phyloP scores from a whole-genome alignment of 768 basidiomycete genomes.

The Phallus indusiatus region DNA sequence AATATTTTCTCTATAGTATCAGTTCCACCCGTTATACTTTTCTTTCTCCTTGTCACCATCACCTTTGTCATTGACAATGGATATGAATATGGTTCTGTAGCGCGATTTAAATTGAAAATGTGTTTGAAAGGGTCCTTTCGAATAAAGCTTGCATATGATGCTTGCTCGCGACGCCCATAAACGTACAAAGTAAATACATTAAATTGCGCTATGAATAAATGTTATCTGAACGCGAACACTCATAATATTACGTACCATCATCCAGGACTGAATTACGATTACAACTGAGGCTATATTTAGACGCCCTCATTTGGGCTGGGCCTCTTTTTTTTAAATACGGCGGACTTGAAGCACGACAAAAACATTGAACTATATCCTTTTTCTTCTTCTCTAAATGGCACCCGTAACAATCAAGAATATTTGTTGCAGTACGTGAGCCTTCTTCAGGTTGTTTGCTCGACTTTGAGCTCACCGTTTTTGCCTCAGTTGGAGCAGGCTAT shows the following conservation, averaged over 20 bases:
- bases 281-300: too few relatives aligned
- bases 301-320: not conserved
- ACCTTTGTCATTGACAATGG: not conserved
- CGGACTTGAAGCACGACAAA: not conserved
- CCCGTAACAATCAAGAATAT: conserved; percentile 65
- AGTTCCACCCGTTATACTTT: not conserved
- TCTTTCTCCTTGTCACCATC: not conserved
- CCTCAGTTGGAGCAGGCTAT: conserved; percentile 78
- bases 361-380: not conserved
- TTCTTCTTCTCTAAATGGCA: conserved; percentile 14
- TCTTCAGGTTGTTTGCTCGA: conserved; percentile 5
- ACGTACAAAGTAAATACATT: not conserved
- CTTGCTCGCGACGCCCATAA: not conserved
- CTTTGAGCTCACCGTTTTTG: conserved; percentile 10
- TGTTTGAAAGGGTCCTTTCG: not conserved
- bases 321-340: not conserved
- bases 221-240: too few relatives aligned
- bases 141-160: not conserved
- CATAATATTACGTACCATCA: too few relatives aligned
- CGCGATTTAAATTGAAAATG: not conserved
- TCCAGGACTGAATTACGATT: too few relatives aligned
- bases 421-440: conserved; percentile 67
- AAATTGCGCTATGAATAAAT: not conserved
- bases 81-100: not conserved
- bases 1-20: not conserved